A percentile compares a stretch with the other conserved stretches of the same genome.
These are phyloP conservation scores for Baorangia bicolor DNA, from an alignment of 768 basidiomycete species.

Conservation along the genomic window DNA sequence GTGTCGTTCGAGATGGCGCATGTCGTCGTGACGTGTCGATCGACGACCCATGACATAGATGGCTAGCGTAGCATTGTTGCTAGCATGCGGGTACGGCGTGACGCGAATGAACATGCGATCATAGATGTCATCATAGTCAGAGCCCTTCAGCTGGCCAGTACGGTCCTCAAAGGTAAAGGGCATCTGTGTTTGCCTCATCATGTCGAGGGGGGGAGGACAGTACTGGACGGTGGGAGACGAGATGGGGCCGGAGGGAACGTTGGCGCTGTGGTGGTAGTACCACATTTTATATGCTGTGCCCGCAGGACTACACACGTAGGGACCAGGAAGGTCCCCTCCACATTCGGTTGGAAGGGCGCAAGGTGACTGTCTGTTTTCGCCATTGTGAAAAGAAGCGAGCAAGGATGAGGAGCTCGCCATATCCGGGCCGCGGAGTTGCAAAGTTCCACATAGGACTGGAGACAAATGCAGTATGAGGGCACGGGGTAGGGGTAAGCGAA, in stretches of 20 bases:
- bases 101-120: slow-evolving; percentile 73
- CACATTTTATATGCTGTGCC: slow-evolving; percentile 23
- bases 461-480: slow-evolving; percentile 2
- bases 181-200: slow-evolving; percentile 32
- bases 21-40: slow-evolving; percentile 57
- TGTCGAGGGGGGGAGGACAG: slow-evolving; percentile 17
- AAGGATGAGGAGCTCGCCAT: slow-evolving; percentile 24
- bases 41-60: slow-evolving; percentile 69
- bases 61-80: slow-evolving; percentile 40
- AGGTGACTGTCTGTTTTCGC: slow-evolving; percentile 19
- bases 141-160: slow-evolving; percentile 49
- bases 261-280: neutral
- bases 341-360: slow-evolving; percentile 26
- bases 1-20: slow-evolving; percentile 48
- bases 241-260: neutral
- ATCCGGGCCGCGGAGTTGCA: slow-evolving; percentile 33
- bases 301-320: slow-evolving; percentile 18
- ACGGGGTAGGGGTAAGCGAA: slow-evolving; percentile 1
- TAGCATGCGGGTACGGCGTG: slow-evolving; percentile 43
- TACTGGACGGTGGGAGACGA: neutral
- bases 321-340: slow-evolving; percentile 18
- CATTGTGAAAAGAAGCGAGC: slow-evolving; percentile 27
- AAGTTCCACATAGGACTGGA: slow-evolving; percentile 5
- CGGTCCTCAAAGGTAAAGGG: slow-evolving; percentile 70
- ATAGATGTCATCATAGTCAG: slow-evolving; percentile 78